Base-by-base conservation (phyloP, 768 basidiomycete genomes). In the Fomitopsis pulvina region DNA sequence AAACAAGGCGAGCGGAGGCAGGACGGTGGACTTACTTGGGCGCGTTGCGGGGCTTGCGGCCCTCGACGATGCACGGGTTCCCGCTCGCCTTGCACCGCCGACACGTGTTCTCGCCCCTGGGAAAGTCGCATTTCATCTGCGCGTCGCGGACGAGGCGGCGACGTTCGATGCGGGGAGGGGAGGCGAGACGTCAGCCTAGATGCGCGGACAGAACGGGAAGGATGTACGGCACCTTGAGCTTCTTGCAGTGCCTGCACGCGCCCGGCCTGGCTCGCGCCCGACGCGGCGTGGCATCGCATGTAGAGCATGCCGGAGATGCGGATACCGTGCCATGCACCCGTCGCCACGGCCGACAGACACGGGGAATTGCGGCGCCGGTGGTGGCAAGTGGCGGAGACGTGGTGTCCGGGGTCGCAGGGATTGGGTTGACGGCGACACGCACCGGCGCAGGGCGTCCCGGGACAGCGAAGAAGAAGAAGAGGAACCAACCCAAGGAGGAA, bases 101-200 rank as follows among this genome's bases (percentile, higher is more conserved):
- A 68, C 89, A 92, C n/a, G 84, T 81, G 60, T 79, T 81, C 47
- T 85, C 80, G 52, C 79, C 72, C 55, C 71, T 73, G 32, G 83
- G 83, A 62, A 91, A 90, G 57, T 83, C 83, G 68, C 89, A 92
- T 73, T 85, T 90, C 89, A 92, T 92, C 85, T 90, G 54, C 27
- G 26, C 24, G 22, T 18, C 48, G 42, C 34, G 37, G n/a, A n/a
- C n/a, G n/a, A n/a, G n/a, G 41, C 18, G 37, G 42, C 27, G 12
- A 30, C 11, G 32, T 25, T 26, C 38, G 47, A 48, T 38, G 21
- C 47, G 47, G 22, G 22, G 47, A 9, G 4, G 24, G n/a, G n/a
- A n/a, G n/a, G n/a, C n/a, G n/a, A n/a, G n/a, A n/a, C n/a, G n/a
- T n/a, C n/a, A n/a, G n/a, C n/a, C n/a, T n/a, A n/a, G 14, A 48